A percentile compares a stretch with the other conserved stretches of the same genome.
These are phyloP conservation scores for Coniosporium apollinis DNA, from an alignment of 495 filamentous ascomycete species.

Conservation along the genomic window DNA sequence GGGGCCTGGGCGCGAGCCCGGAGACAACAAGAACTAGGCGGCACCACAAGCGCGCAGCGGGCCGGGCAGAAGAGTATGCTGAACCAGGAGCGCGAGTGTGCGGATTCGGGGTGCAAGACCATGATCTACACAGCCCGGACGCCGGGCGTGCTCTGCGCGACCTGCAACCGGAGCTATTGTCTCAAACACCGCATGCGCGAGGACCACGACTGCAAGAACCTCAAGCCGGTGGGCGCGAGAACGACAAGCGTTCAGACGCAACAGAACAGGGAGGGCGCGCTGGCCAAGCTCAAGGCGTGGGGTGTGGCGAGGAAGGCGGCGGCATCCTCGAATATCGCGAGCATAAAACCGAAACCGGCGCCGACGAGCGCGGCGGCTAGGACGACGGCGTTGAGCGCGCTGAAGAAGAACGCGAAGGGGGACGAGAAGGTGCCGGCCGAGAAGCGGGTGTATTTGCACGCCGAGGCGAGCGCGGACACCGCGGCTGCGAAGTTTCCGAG, in stretches of 20 bases:
- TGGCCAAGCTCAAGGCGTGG: conserved; percentile 48
- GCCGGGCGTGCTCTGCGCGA: conserved; percentile 63
- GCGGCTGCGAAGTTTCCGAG: conserved; percentile 39
- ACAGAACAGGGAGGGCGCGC: conserved; percentile 39
- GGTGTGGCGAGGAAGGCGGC: conserved; percentile 27
- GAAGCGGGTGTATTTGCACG: conserved; percentile 68
- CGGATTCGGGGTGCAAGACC: conserved; percentile 61
- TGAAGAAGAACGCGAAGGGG: conserved; percentile 80
- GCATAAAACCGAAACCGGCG: conserved; percentile 23
- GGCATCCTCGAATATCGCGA: conserved; percentile 28
- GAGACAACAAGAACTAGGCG: conserved; percentile 17
- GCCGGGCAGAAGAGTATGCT: conserved; percentile 36
- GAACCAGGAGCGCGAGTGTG: conserved; percentile 53
- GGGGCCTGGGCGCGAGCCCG: conserved; percentile 69
- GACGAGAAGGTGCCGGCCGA: conserved; percentile 63
- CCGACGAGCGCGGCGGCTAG: conserved; percentile 39
- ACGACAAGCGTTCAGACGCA: conserved; percentile 17
- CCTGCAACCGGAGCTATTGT: conserved; percentile 77
- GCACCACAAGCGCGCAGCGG: background rate
- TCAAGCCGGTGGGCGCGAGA: conserved; percentile 51
- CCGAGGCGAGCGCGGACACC: conserved; percentile 70
- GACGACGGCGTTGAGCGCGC: conserved; percentile 44
- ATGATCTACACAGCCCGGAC: conserved; percentile 63
- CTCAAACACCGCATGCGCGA: conserved; percentile 78
- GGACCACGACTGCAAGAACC: conserved; percentile 69